These are phyloP conservation scores for Pezicula carpinea DNA, from an alignment of 2,329 filamentous ascomycete genomes.

Conservation along the genomic window DNA sequence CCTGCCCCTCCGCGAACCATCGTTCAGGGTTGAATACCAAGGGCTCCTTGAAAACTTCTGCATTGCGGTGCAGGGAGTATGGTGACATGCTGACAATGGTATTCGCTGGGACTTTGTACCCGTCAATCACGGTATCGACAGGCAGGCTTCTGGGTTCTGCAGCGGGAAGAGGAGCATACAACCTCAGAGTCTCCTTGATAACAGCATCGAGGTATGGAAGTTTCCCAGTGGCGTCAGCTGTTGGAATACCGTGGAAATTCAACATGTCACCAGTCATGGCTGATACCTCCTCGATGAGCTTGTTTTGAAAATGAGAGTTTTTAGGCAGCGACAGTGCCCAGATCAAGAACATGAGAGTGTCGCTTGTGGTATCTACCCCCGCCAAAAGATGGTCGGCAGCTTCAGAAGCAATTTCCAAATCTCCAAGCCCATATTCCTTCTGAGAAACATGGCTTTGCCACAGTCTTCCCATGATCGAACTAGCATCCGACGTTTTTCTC, in stretches of 20 bases:
- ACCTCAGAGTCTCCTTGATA: slow-evolving; percentile 44
- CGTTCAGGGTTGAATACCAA: slow-evolving; percentile 43
- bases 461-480: slow-evolving; percentile 34
- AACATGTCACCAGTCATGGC: slow-evolving; percentile 20
- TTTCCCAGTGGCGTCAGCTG: slow-evolving; percentile 32
- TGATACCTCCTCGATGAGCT: slow-evolving; percentile 38
- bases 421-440: slow-evolving; percentile 28
- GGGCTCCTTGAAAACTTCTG: slow-evolving; percentile 41
- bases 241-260: slow-evolving; percentile 29
- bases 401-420: slow-evolving; percentile 47
- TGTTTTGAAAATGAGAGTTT: slow-evolving; percentile 38
- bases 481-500: slow-evolving; percentile 11
- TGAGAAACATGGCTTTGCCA: slow-evolving; percentile 29
- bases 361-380: slow-evolving; percentile 48
- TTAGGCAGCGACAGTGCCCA: slow-evolving; percentile 43
- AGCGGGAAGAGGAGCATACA: slow-evolving; percentile 47
- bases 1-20: slow-evolving; percentile 40
- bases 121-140: slow-evolving; percentile 31
- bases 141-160: slow-evolving; percentile 42
- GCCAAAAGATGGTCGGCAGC: slow-evolving; percentile 49
- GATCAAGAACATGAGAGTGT: slow-evolving; percentile 45
- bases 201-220: slow-evolving; percentile 42
- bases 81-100: slow-evolving; percentile 45
- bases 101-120: slow-evolving; percentile 40
- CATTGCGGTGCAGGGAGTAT: slow-evolving; percentile 49